Conservation (phyloP, 108 stramenopile genomes). For the Chaetoceros muelleri region DNA sequence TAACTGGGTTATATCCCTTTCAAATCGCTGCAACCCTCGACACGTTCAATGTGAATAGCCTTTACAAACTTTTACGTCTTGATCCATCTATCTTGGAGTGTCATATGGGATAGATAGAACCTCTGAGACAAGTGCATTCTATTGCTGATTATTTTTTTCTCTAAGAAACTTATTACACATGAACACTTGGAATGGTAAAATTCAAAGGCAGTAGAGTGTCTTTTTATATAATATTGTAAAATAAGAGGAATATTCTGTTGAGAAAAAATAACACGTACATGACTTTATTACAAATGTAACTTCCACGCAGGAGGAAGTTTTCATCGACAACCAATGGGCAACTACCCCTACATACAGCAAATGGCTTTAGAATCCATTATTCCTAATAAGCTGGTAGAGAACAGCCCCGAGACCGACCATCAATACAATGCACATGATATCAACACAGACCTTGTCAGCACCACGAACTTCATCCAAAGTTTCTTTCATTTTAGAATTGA, state of each 20-base stretch:
- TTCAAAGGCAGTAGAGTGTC: neutral
- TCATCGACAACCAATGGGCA: no score
- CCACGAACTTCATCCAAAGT: conserved; percentile 76
- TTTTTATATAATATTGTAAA: neutral
- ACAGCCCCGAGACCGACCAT: conserved; percentile 65
- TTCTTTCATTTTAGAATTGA: conserved; percentile 85
- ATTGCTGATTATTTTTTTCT: no score
- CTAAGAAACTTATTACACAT: no score
- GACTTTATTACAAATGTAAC: neutral
- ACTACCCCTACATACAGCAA: no score
- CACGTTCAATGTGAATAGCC: neutral
- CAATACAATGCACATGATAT: conserved; percentile 92
- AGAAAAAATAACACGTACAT: neutral
- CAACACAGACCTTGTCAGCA: conserved; percentile 87
- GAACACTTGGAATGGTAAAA: neutral
- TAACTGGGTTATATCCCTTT: neutral
- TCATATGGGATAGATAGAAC: neutral
- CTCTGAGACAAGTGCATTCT: no score
- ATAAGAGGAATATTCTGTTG: neutral
- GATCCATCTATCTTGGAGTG: neutral
- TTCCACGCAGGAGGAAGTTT: neutral
- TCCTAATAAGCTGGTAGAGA: conserved; percentile 31
- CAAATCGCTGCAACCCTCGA: neutral
- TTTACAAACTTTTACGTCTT: neutral
- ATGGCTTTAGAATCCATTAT: neutral